phyloP scores from a whole-genome alignment of 352 stramenopile genomes.

The Phytophthora pseudosyringae region DNA sequence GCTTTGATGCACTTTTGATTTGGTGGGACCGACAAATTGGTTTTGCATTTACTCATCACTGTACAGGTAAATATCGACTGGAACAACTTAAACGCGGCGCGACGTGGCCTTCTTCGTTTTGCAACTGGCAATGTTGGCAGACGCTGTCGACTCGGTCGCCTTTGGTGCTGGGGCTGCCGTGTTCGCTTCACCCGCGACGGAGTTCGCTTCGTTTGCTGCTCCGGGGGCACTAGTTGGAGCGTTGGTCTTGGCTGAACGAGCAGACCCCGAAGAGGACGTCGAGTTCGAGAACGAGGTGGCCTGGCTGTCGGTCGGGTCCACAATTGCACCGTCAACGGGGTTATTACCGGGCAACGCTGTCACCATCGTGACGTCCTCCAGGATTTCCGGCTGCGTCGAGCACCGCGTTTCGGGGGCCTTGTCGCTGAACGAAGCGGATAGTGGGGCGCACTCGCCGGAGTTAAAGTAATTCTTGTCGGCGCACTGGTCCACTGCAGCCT shows the following conservation, averaged over 20 bases:
- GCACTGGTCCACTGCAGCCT: slow-evolving; percentile 51
- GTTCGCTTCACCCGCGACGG: slow-evolving; percentile 26
- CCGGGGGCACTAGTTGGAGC: not conserved
- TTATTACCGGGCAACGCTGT: slow-evolving; percentile 47
- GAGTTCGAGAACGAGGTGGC: slow-evolving; percentile 6
- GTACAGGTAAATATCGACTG: slow-evolving; percentile 1
- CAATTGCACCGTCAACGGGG: slow-evolving; percentile 25
- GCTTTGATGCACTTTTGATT: slow-evolving; percentile 20
- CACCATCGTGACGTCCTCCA: slow-evolving; percentile 38
- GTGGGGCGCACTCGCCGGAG: slow-evolving; percentile 46
- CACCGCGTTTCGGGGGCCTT: slow-evolving; percentile 40
- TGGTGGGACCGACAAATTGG: slow-evolving; percentile 3
- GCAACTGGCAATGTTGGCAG: slow-evolving; percentile 13
- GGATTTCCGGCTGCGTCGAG: slow-evolving; percentile 44
- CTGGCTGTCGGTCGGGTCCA: not conserved
- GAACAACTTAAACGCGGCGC: slow-evolving; percentile 6
- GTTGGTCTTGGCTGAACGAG: slow-evolving; percentile 6
- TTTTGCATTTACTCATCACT: not conserved
- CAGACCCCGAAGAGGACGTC: slow-evolving; percentile 18
- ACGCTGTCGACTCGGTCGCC: not conserved
- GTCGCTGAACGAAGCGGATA: slow-evolving; percentile 45
- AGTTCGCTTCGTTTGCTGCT: slow-evolving; percentile 1
- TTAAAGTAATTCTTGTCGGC: slow-evolving; percentile 61
- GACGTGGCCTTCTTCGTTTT: slow-evolving; percentile 27
- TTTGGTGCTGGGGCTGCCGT: not conserved